Evolutionary conservation across 768 basidiomycete genomes (phyloP), one percentile per base, ranked within the genome.

Genomic region (Pholiota molesta): DNA sequence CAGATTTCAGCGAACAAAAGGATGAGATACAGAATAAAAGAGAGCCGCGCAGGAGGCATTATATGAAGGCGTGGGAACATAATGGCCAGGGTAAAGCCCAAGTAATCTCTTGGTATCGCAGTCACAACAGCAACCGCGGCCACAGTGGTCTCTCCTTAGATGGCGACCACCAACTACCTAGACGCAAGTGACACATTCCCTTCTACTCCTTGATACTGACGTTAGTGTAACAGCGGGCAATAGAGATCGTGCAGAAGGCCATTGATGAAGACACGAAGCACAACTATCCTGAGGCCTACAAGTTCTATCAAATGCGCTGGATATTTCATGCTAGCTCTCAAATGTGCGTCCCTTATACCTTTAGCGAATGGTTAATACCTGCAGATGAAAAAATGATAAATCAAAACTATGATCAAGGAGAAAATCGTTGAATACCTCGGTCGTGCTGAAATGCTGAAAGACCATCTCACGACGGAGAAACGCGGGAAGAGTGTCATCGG

Each of bases 251-350:
- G 26, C 92, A 95, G 77, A 86, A 86, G 65, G 95, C 95, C 60
- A 96, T 97, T 69, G 95, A 95, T 60, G 90, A 93, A 64, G 97
- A 99, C 78, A 83, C 84, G 63, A 95, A 95, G 74, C 89, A 91
- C 75, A 94, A 97, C 77, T 99, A 98, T 78, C 79, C 85, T 6
- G 95, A 96, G 69, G 96, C 96, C 19, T 97, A 94, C 85, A 96
- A 92, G 79, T 85, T 88, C 66, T 97, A 97, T 78, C 90, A 91
- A 97, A 98, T 82, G 84, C 94, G 1, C 84, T 99, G 62, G 97
- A 99, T 99, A 97, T 74, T 99, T 99, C 75, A 94, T 98, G 92
- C 91, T 98, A 66, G 95, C 96, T 9, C 81, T 94, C 73, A 96
- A 95, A 76, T 96, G 95, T 95, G 65, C n/a, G n/a, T n/a, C n/a